These are phyloP conservation scores for Ogataea glucozyma DNA, from an alignment of 805 yeast species.

Conservation along the genomic window DNA sequence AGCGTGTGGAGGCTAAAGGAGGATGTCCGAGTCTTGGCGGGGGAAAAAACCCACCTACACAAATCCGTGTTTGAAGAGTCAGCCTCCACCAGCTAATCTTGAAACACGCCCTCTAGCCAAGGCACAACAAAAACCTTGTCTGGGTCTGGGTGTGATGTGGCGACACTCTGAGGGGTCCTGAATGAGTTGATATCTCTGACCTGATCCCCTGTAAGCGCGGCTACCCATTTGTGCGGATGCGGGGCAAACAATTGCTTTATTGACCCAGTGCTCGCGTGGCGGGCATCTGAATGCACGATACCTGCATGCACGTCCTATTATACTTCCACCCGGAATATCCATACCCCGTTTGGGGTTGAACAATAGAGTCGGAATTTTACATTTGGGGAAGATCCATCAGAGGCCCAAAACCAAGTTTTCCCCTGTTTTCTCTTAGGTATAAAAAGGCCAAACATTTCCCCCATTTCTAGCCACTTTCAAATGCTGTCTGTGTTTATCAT, in stretches of 20 bases:
- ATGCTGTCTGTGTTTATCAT: background rate
- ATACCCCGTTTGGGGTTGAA: background rate
- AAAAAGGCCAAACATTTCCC: slow-evolving; percentile 1
- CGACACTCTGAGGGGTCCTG: too few species aligned
- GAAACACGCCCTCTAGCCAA: too few species aligned
- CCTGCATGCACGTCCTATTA: slow-evolving; percentile 1
- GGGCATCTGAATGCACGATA: background rate
- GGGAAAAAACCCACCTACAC: too few species aligned
- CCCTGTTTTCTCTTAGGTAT: background rate
- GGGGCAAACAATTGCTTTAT: slow-evolving; percentile 3
- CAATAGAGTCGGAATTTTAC: slow-evolving; percentile 4
- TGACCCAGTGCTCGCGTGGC: too few species aligned
- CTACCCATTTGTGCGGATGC: background rate
- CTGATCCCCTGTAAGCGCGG: too few species aligned
- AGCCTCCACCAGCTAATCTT: too few species aligned
- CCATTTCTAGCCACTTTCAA: background rate
- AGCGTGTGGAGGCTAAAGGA: too few species aligned
- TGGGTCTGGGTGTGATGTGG: too few species aligned
- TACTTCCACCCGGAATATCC: slow-evolving; percentile 7
- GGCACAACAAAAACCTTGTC: too few species aligned
- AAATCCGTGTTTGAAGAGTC: too few species aligned
- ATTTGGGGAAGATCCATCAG: background rate
- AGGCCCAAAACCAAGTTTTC: background rate
- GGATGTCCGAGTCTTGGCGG: too few species aligned
- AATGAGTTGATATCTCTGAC: too few species aligned